phyloP scores from a whole-genome alignment of 2,329 filamentous ascomycete species.

The Dactylonectria estremocensis region DNA sequence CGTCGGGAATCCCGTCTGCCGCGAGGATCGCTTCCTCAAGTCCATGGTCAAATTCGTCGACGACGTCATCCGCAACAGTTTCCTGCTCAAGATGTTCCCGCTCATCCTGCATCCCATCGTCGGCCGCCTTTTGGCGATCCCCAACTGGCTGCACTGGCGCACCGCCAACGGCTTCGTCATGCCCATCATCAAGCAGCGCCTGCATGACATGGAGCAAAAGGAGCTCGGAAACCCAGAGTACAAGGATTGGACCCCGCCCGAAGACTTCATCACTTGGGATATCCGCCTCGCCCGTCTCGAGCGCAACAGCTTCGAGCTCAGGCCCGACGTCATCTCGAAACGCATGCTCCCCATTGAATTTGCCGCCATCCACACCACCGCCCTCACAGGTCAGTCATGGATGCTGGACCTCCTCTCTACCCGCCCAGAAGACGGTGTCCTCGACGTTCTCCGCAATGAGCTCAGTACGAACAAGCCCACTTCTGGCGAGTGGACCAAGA shows the following conservation, averaged over 20 bases:
- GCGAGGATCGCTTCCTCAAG: conserved; percentile 62
- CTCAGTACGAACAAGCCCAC: conserved; percentile 46
- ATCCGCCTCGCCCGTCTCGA: conserved; percentile 67
- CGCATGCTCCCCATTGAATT: conserved; percentile 71
- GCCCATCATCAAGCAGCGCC: conserved; percentile 65
- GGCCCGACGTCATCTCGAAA: conserved; percentile 64
- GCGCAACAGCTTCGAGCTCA: conserved; percentile 58
- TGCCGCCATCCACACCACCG: conserved; percentile 72
- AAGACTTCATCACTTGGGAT: conserved; percentile 72
- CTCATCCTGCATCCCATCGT: conserved; percentile 65
- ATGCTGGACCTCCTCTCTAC: conserved; percentile 64
- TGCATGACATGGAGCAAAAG: conserved; percentile 62
- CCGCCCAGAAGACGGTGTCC: conserved; percentile 51
- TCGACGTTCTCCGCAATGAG: conserved; percentile 62
- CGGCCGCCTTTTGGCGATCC: conserved; percentile 60
- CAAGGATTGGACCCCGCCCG: conserved; percentile 61
- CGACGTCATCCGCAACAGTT: conserved; percentile 61
- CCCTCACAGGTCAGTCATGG: conserved; percentile 64
- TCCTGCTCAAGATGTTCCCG: conserved; percentile 64
- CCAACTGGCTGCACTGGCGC: conserved; percentile 64
- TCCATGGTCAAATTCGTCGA: conserved; percentile 66
- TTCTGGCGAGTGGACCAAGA: conserved; percentile 63
- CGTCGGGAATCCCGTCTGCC: conserved; percentile 56
- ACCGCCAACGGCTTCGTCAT: conserved; percentile 58
- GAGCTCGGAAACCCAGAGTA: conserved; percentile 57